A percentile compares a stretch with the other conserved stretches of the same genome.
Evolutionary conservation across 1,284 basidiomycete genomes (phyloP).

Genomic region (Mycena sp.): DNA sequence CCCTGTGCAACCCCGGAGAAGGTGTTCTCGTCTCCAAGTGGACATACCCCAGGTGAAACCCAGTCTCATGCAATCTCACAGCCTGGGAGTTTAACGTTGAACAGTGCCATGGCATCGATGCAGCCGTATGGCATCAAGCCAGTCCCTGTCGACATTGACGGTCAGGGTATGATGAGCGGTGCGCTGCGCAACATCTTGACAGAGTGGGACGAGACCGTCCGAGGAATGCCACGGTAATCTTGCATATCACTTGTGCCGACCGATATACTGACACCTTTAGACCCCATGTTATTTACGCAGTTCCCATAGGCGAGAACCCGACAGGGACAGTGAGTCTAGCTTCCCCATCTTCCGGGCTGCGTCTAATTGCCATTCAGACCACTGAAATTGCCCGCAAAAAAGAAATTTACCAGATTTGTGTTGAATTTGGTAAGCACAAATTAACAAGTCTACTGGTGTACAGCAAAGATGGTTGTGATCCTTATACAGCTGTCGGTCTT

Average conservation of each 20-base stretch:
- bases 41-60: conserved; percentile 66
- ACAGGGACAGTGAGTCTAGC: conserved; percentile 68
- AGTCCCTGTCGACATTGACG: conserved; percentile 77
- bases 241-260: too few relatives aligned
- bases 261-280: conserved; percentile 41
- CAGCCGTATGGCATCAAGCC: conserved; percentile 59
- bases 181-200: conserved; percentile 68
- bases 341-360: not conserved
- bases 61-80: conserved; percentile 42
- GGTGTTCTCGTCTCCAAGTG: conserved; percentile 76
- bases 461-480: too few relatives aligned
- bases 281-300: conserved; percentile 80
- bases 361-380: conserved; percentile 50
- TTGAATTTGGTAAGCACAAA: conserved; percentile 72
- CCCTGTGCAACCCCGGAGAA: conserved; percentile 80
- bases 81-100: not conserved
- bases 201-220: conserved; percentile 71
- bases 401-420: conserved; percentile 81
- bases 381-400: conserved; percentile 77
- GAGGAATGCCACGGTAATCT: conserved; percentile 58
- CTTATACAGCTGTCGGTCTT: too few relatives aligned
- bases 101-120: conserved; percentile 44
- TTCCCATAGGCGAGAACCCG: conserved; percentile 84
- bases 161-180: conserved; percentile 72
- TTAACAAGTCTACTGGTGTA: too few relatives aligned